Conservation (phyloP, 192 early-diverging fungal species). For the Endogone sp. region DNA sequence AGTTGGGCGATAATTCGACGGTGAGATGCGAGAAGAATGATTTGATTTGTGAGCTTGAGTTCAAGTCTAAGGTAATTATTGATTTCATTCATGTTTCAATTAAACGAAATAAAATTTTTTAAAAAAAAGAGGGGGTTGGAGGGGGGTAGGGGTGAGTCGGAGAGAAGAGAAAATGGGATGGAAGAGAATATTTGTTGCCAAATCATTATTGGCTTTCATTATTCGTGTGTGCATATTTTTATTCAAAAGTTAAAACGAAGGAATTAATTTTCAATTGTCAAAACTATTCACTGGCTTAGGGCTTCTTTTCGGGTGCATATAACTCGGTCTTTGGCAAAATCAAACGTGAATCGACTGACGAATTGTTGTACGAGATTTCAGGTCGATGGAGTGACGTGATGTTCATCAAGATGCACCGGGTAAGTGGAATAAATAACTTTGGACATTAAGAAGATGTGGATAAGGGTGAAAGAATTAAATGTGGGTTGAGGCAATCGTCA, state of each 20-base stretch:
- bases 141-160: background rate
- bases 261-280: too few relatives aligned
- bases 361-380: conserved; percentile 75
- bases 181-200: too few relatives aligned
- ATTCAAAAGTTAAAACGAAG: too few relatives aligned
- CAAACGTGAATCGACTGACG: conserved; percentile 73
- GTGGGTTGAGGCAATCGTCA: background rate
- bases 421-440: conserved; percentile 7
- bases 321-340: conserved; percentile 83
- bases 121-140: background rate
- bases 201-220: too few relatives aligned
- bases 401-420: conserved; percentile 44
- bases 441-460: background rate
- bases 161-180: too few relatives aligned
- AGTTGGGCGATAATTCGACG: conserved; percentile 80
- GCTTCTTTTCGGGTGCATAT: conserved; percentile 76
- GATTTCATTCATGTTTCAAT: background rate
- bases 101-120: too few relatives aligned
- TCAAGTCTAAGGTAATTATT: conserved; percentile 76
- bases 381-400: conserved; percentile 90
- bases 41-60: conserved; percentile 81
- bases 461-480: background rate
- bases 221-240: too few relatives aligned
- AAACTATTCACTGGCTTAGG: conserved; percentile 33
- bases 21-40: conserved; percentile 72